A percentile compares a stretch with the other conserved stretches of the same genome.
These are phyloP conservation scores for Fusarium clavum DNA, from an alignment of 2,329 filamentous ascomycete species.

Conservation along the genomic window DNA sequence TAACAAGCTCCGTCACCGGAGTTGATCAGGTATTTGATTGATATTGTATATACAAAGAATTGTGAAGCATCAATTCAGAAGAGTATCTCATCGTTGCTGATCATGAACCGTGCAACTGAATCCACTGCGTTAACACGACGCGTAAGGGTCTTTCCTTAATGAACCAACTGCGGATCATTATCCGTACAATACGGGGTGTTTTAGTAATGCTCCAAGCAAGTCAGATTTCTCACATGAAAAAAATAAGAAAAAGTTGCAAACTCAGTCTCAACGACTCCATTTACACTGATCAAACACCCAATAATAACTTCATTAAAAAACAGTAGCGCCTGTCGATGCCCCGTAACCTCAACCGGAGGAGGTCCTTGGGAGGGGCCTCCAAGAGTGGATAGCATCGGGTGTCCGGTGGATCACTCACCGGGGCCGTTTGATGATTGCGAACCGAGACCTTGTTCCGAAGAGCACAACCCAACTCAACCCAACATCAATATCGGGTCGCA, in stretches of 20 bases:
- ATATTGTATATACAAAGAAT: background rate
- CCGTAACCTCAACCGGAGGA: constrained; percentile 35
- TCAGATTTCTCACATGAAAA: constrained; percentile 7
- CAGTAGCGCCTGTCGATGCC: constrained; percentile 14
- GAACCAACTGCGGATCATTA: background rate
- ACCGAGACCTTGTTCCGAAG: constrained; percentile 35
- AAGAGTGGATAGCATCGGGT: constrained; percentile 36
- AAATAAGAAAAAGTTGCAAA: background rate
- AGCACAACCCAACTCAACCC: constrained; percentile 18
- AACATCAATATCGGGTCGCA: constrained; percentile 8
- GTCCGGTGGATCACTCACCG: constrained; percentile 21
- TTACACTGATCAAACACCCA: constrained; percentile 9
- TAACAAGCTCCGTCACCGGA: constrained; percentile 9
- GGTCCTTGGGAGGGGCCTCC: constrained; percentile 23
- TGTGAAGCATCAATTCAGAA: background rate
- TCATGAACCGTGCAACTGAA: background rate
- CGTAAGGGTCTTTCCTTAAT: constrained; percentile 18
- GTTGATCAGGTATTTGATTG: background rate
- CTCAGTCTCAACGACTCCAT: constrained; percentile 5
- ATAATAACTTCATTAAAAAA: constrained; percentile 22
- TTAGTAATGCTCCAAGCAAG: background rate
- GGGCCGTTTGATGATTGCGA: constrained; percentile 32
- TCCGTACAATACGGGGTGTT: background rate
- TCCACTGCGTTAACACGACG: background rate
- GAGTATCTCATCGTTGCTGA: background rate